Conservation (phyloP, 495 filamentous ascomycete species). For the Wilcoxina mikolae region DNA sequence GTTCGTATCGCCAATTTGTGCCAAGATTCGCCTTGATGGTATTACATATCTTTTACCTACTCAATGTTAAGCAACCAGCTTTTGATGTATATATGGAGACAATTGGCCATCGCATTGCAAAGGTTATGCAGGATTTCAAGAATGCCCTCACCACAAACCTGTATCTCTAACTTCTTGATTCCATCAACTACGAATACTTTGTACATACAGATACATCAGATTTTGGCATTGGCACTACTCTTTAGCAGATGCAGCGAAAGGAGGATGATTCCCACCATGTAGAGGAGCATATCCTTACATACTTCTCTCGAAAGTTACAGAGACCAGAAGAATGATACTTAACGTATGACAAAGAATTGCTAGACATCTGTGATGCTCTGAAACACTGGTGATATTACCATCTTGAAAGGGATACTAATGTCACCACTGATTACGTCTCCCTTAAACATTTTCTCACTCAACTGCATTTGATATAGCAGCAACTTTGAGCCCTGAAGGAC, state of each 20-base stretch:
- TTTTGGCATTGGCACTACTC: not conserved
- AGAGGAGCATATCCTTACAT: not conserved
- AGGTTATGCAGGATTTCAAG: not conserved
- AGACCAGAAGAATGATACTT: not conserved
- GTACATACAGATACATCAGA: not conserved
- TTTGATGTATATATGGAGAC: not conserved
- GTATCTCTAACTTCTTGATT: not conserved
- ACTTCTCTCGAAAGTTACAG: not conserved
- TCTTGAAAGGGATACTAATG: not conserved
- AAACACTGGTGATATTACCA: slow-evolving; percentile 3
- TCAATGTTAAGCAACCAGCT: not conserved
- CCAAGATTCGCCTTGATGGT: not conserved
- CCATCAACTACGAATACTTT: not conserved
- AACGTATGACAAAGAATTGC: slow-evolving; percentile 1
- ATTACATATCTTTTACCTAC: not conserved
- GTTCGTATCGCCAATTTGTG: not conserved
- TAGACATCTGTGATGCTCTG: not conserved
- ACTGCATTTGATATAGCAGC: not conserved
- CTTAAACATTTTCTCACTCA: not conserved
- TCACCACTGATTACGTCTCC: not conserved
- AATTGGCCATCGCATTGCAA: not conserved
- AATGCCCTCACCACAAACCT: not conserved
- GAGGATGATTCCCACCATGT: not conserved
- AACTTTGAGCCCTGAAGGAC: not conserved
- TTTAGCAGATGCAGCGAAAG: not conserved